Conservation (phyloP, 257 asterid species). For the Solanum gracilifrons region DNA sequence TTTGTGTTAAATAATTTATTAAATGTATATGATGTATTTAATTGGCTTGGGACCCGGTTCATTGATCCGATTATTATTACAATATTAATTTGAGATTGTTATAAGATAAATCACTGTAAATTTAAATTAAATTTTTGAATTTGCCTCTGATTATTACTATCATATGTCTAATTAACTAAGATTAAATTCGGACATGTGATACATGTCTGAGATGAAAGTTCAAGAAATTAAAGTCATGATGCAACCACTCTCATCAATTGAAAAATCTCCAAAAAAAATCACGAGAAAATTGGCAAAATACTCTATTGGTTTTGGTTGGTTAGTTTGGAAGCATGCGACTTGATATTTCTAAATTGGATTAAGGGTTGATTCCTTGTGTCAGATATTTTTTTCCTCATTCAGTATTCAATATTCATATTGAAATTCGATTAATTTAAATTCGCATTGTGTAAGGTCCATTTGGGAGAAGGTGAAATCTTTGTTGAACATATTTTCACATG, state of each 20-base stretch:
- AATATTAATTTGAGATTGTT: not conserved
- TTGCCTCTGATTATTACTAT: not conserved
- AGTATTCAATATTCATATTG: too few species aligned
- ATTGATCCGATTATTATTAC: not conserved
- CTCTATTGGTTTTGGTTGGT: too few species aligned
- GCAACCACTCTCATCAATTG: not conserved
- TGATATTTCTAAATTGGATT: not conserved
- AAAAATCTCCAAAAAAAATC: too few species aligned
- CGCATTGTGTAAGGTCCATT: fast-evolving
- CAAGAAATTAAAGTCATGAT: not conserved
- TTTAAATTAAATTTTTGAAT: not conserved
- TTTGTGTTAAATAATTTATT: not conserved
- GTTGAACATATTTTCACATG: not conserved
- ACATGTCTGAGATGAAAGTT: not conserved
- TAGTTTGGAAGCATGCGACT: too few species aligned
- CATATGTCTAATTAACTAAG: not conserved
- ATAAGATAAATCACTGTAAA: fast-evolving
- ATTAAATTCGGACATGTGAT: not conserved
- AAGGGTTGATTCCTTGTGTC: not conserved
- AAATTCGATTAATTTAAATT: too few species aligned
- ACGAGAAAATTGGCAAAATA: too few species aligned
- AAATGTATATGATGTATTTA: too few species aligned
- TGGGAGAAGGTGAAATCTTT: not conserved
- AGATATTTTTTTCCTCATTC: too few species aligned
- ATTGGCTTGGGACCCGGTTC: not conserved